phyloP scores from a whole-genome alignment of 1,139 yeast genomes.

The Suhomyces wounanorum region DNA sequence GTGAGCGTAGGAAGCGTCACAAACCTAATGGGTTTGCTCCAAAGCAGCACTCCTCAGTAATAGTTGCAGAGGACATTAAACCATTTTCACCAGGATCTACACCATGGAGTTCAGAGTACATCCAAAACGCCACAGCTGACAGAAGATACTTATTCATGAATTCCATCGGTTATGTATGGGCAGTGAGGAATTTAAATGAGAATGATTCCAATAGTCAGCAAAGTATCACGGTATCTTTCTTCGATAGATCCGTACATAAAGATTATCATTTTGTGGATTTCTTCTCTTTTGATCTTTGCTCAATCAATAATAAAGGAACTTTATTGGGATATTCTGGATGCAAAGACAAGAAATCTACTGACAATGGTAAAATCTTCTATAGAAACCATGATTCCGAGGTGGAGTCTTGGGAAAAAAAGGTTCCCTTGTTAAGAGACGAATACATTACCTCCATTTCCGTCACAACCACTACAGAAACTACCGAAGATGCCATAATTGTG shows the following conservation, averaged over 20 bases:
- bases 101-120: constrained; percentile 59
- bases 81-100: constrained; percentile 82
- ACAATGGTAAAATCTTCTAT: constrained; percentile 40
- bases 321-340: constrained; percentile 55
- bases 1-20: constrained; percentile 29
- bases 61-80: constrained; percentile 13
- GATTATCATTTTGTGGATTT: constrained; percentile 88
- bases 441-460: constrained; percentile 41
- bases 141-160: constrained; percentile 84
- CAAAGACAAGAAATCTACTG: constrained; percentile 19
- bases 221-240: constrained; percentile 82
- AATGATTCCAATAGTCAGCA: constrained; percentile 35
- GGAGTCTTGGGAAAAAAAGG: constrained; percentile 46
- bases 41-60: constrained; percentile 3
- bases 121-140: constrained; percentile 31
- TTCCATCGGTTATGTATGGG: constrained; percentile 79
- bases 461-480: constrained; percentile 19
- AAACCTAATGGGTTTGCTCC: constrained; percentile 22
- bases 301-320: constrained; percentile 66
- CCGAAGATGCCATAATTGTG: constrained; percentile 35
- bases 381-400: constrained; percentile 48
- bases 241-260: constrained; percentile 74
- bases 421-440: constrained; percentile 39
- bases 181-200: constrained; percentile 58
- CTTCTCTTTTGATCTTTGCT: constrained; percentile 70